Conservation (phyloP, 2,329 filamentous ascomycete species). For the Aspergillus sp. region DNA sequence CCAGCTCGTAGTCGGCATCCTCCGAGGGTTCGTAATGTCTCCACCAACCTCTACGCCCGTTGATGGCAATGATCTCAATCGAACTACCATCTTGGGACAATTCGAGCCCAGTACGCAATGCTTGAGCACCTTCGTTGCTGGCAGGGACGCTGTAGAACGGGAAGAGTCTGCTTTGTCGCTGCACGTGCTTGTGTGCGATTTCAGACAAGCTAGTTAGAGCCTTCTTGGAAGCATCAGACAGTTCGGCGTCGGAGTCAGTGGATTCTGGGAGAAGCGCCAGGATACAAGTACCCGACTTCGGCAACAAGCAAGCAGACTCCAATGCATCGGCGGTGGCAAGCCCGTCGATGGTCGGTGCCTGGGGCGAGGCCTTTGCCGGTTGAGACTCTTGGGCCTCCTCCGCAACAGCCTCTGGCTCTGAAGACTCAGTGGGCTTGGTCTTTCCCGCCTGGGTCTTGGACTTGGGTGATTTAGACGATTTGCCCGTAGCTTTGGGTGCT, state of each 20-base stretch:
- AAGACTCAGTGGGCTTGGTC: slow-evolving; percentile 52
- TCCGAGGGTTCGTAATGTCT: slow-evolving; percentile 63
- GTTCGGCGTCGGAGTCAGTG: slow-evolving; percentile 51
- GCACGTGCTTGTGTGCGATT: slow-evolving; percentile 72
- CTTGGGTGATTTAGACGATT: slow-evolving; percentile 44
- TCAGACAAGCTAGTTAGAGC: slow-evolving; percentile 67
- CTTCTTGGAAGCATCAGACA: slow-evolving; percentile 44
- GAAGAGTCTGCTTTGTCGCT: slow-evolving; percentile 69
- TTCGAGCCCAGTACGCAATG: slow-evolving; percentile 61
- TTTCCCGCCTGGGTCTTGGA: slow-evolving; percentile 32
- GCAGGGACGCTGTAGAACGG: slow-evolving; percentile 76
- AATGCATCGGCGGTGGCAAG: slow-evolving; percentile 65
- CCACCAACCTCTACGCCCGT: slow-evolving; percentile 85
- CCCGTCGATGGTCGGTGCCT: slow-evolving; percentile 63
- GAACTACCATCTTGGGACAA: slow-evolving; percentile 52
- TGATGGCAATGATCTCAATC: slow-evolving; percentile 76
- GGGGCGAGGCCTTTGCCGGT: slow-evolving; percentile 52
- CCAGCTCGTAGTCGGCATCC: slow-evolving; percentile 51
- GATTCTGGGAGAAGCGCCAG: slow-evolving; percentile 67
- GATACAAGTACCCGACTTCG: slow-evolving; percentile 79
- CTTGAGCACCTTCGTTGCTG: slow-evolving; percentile 56
- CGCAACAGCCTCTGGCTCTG: slow-evolving; percentile 49
- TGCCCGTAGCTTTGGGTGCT: slow-evolving; percentile 44
- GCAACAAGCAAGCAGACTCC: slow-evolving; percentile 68
- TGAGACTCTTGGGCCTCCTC: slow-evolving; percentile 36